Evolutionary conservation across 2,329 filamentous ascomycete genomes (phyloP).

Genomic region (Ambrosiella beaveri): DNA sequence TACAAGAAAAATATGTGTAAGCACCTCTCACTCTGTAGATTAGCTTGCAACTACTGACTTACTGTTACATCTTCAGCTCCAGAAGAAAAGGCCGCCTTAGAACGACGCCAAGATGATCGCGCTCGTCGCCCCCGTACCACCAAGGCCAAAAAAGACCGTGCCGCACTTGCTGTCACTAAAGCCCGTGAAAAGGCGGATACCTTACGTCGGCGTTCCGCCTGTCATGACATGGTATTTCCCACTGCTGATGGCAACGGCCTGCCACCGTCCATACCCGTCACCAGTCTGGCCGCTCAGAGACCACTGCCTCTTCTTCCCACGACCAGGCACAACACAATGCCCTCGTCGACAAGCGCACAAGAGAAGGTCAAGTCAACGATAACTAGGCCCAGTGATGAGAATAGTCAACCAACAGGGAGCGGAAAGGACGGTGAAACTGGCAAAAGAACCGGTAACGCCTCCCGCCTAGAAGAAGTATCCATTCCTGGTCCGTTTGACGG

Average conservation of each 20-base stretch:
- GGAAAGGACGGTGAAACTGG: too few relatives aligned
- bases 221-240: not conserved
- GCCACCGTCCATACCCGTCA: not conserved
- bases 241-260: not conserved
- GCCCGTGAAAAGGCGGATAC: slow-evolving; percentile 8
- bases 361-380: too few relatives aligned
- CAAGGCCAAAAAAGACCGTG: slow-evolving; percentile 12
- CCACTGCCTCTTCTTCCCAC: not conserved
- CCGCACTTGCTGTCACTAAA: slow-evolving; percentile 10
- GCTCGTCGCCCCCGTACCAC: slow-evolving; percentile 12
- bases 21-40: not conserved
- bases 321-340: not conserved
- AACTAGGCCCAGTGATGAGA: too few relatives aligned
- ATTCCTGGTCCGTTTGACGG: not conserved
- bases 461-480: not conserved
- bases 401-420: too few relatives aligned
- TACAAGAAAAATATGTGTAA: slow-evolving; percentile 13
- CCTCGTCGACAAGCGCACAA: too few relatives aligned
- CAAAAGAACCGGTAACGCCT: too few relatives aligned
- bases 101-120: slow-evolving; percentile 12
- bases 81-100: slow-evolving; percentile 10
- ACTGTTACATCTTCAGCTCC: slow-evolving; percentile 1
- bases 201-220: slow-evolving; percentile 2
- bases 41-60: not conserved
- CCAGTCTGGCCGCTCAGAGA: not conserved